Conservation (phyloP, 768 basidiomycete species). For the Botryobasidium botryosum region DNA sequence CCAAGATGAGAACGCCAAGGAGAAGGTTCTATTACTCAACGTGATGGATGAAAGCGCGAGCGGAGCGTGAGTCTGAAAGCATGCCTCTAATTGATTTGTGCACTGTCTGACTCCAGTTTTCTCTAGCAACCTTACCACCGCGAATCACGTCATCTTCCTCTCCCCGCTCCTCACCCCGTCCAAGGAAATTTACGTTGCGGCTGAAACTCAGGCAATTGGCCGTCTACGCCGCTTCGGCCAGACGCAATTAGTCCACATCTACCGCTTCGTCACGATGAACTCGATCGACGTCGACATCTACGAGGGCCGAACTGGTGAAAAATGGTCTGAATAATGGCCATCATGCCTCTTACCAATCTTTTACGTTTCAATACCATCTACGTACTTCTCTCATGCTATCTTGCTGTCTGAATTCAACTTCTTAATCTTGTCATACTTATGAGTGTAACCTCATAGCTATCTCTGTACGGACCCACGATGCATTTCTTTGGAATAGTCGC, state of each 20-base stretch:
- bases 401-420: too few relatives aligned
- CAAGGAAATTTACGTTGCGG: constrained; percentile 71
- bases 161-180: constrained; percentile 73
- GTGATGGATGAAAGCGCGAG: constrained; percentile 94
- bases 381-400: too few relatives aligned
- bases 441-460: too few relatives aligned
- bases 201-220: constrained; percentile 70
- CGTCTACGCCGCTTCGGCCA: constrained; percentile 75
- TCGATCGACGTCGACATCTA: constrained; percentile 84
- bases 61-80: constrained; percentile 39
- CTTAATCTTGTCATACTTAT: too few relatives aligned
- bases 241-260: constrained; percentile 60
- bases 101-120: constrained; percentile 13
- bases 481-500: too few relatives aligned
- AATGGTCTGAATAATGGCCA: too few relatives aligned
- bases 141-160: constrained; percentile 90
- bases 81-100: background rate
- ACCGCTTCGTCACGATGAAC: constrained; percentile 67
- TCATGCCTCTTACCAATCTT: too few relatives aligned
- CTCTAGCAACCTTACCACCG: constrained; percentile 63
- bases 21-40: constrained; percentile 65
- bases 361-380: too few relatives aligned
- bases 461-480: too few relatives aligned
- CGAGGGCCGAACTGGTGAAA: constrained; percentile 11
- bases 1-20: constrained; percentile 58